phyloP scores from a whole-genome alignment of 768 basidiomycete species.

The Auricularia cornea region DNA sequence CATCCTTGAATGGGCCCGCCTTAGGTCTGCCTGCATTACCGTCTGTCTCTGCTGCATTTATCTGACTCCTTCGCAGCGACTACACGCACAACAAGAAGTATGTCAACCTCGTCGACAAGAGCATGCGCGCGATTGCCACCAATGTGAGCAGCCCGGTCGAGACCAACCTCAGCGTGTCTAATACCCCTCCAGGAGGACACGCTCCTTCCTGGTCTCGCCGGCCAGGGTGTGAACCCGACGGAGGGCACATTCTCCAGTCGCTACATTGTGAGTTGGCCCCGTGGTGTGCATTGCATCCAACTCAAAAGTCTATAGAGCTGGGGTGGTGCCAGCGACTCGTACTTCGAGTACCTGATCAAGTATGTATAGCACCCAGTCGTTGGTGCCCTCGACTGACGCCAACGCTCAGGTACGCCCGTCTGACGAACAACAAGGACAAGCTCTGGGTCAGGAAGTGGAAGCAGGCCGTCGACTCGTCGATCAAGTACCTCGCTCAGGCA shows the following conservation, averaged over 20 bases:
- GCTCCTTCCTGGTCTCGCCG: constrained; percentile 42
- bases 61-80: constrained; percentile 12
- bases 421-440: constrained; percentile 56
- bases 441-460: constrained; percentile 60
- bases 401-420: constrained; percentile 58
- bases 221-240: constrained; percentile 48
- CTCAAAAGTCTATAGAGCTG: constrained; percentile 35
- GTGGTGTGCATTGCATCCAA: no score
- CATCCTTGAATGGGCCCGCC: background rate
- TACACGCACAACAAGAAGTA: constrained; percentile 58
- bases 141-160: constrained; percentile 20
- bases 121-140: constrained; percentile 43
- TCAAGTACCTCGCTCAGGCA: constrained; percentile 35
- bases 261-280: constrained; percentile 39
- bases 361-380: background rate
- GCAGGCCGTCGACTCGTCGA: constrained; percentile 64
- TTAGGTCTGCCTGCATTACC: constrained; percentile 2
- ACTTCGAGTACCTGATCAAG: constrained; percentile 54
- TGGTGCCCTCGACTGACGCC: no score
- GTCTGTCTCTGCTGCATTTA: background rate
- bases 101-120: constrained; percentile 39
- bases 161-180: background rate
- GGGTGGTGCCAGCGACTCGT: constrained; percentile 64
- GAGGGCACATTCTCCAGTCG: constrained; percentile 42
- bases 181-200: constrained; percentile 24